A percentile compares a stretch with the other conserved stretches of the same genome.
Conservation (phyloP, 2,329 filamentous ascomycete genomes). For the Hypoxylon sp. region DNA sequence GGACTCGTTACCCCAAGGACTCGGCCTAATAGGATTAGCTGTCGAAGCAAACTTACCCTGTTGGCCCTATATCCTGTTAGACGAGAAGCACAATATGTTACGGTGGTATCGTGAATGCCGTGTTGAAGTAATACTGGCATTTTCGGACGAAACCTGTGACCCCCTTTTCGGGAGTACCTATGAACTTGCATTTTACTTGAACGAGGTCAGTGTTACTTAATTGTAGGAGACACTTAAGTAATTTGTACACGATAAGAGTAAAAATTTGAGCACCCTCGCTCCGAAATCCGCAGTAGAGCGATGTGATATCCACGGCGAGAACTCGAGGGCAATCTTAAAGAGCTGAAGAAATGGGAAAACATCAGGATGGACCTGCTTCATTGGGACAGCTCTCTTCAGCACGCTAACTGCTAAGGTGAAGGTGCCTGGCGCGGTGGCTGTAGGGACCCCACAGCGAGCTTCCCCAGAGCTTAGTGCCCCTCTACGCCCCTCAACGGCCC, state of each 20-base stretch:
- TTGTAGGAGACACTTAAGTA: neutral
- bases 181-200: neutral
- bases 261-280: neutral
- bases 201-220: neutral
- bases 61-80: neutral
- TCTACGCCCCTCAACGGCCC: conserved; percentile 27
- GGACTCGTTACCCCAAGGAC: neutral
- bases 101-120: conserved; percentile 10
- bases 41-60: neutral
- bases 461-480: conserved; percentile 25
- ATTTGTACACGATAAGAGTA: neutral
- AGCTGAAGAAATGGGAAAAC: neutral
- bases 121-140: conserved; percentile 3
- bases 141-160: no score
- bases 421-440: conserved; percentile 12
- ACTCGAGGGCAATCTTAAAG: neutral
- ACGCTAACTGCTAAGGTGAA: conserved; percentile 12
- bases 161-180: neutral
- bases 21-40: conserved; percentile 1
- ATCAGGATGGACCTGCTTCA: conserved; percentile 39
- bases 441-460: conserved; percentile 29
- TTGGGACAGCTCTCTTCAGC: conserved; percentile 31
- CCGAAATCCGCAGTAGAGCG: conserved; percentile 5
- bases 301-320: conserved; percentile 2
- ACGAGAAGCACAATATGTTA: conserved; percentile 1